Base-by-base conservation (phyloP, 192 early-diverging fungal species). In the Radiomyces spectabilis region DNA sequence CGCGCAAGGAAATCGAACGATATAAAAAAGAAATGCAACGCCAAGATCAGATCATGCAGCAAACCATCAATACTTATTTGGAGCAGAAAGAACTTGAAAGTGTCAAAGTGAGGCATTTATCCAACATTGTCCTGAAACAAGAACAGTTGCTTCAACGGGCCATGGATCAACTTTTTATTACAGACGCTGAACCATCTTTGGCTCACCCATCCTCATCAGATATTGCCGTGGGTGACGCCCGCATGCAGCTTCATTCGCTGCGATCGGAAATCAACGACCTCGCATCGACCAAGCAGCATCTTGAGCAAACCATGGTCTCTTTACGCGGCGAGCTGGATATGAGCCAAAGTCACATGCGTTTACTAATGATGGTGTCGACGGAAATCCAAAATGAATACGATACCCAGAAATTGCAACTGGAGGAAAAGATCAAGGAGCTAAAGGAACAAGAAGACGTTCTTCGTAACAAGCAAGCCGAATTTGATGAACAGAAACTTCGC, bases 311-410 rank as follows among this genome's bases (percentile, higher is more conserved):
- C 16, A 62, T 62, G 29, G 44, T n/a, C 12, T 19, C 52, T 9
- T 30, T 62, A 1, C n/a, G 35, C 9, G 60, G 25, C 1, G 42
- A 55, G 7, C 16, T 62, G 5, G 50, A 62, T 19, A 48, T 47
- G 51, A 45, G 46, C 29, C 43, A 62, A 9, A 22, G 44, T 1
- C 44, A 62, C 12, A 53, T 62, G 52, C 42, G 27, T 22, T 33
- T 62, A 19, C 35, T 62, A 30, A 53, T 62, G 60, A 41, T 43
- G 3, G 50, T 62, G 1, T 62, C 60, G 0, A 55, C 51, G 1
- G 60, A 62, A 48, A 53, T 53, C 34, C 60, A 62, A 42, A 46
- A 62, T 18, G 48, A 62, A 13, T 51, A 55, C 27, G 52, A 49
- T 2, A 21, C 8, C 4, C 42, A 48, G 5, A 51, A 41, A 13